Percentiles rank a stretch among this genome's conserved stretches.
phyloP scores from a whole-genome alignment of 2,329 filamentous ascomycete species.

The Hypoxylon sp. region DNA sequence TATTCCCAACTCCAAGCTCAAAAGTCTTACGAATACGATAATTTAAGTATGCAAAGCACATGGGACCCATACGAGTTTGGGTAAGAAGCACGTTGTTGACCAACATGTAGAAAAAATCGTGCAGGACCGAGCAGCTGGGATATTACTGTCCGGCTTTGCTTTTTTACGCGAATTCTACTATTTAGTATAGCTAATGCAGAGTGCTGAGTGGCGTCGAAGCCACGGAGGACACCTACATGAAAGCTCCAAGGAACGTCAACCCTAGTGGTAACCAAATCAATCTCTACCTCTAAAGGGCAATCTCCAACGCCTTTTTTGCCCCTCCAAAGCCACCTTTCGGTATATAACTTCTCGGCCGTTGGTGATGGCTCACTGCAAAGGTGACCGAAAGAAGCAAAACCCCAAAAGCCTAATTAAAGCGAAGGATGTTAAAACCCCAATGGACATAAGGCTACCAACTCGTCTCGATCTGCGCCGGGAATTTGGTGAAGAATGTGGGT shows the following conservation, averaged over 20 bases:
- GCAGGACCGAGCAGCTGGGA: neutral
- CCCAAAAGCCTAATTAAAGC: constrained; percentile 10
- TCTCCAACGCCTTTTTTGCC: constrained; percentile 1
- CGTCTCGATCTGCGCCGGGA: constrained; percentile 9
- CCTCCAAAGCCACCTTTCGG: neutral
- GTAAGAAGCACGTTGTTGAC: constrained; percentile 1
- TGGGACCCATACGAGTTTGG: neutral
- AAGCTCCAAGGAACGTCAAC: neutral
- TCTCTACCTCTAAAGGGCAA: neutral
- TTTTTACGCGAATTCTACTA: constrained; percentile 12
- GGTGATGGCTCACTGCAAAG: constrained; percentile 8
- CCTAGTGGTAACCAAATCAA: constrained; percentile 2
- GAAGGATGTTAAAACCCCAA: constrained; percentile 14
- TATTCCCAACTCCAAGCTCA: neutral
- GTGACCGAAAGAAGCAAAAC: constrained; percentile 23
- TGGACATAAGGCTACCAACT: constrained; percentile 5
- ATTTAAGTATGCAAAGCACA: neutral
- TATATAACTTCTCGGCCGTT: constrained; percentile 32
- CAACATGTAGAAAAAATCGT: neutral
- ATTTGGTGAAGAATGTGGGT: constrained; percentile 16
- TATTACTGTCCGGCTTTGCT: constrained; percentile 2
- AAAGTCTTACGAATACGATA: constrained; percentile 18
- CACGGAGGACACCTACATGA: constrained; percentile 6
- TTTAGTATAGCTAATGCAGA: constrained; percentile 12
- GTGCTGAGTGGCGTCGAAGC: constrained; percentile 19